phyloP scores from a whole-genome alignment of 208 protist genomes.

The Leishmania martiniquensis region DNA sequence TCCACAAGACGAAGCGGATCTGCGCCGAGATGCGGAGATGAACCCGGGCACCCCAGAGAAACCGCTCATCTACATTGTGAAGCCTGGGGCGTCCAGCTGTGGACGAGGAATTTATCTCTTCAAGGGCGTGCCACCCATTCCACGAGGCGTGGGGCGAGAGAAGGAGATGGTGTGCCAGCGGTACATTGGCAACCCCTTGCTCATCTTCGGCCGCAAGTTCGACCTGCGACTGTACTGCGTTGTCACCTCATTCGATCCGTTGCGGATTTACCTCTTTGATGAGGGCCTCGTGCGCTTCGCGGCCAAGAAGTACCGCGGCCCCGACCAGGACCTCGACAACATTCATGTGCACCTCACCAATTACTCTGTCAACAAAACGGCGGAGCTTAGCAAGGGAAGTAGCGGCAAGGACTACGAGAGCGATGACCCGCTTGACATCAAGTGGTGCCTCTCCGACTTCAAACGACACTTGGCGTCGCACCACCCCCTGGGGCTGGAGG shows the following conservation, averaged over 20 bases:
- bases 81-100: conserved; percentile 89
- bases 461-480: conserved; percentile 58
- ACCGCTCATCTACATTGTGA: conserved; percentile 89
- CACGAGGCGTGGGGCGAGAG: conserved; percentile 25
- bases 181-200: conserved; percentile 93
- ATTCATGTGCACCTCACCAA: conserved; percentile 97
- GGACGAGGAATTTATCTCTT: conserved; percentile 86
- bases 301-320: conserved; percentile 91
- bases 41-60: conserved; percentile 60
- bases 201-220: conserved; percentile 95
- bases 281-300: conserved; percentile 96
- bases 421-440: conserved; percentile 86
- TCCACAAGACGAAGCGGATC: conserved; percentile 64
- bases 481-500: conserved; percentile 44
- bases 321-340: conserved; percentile 79
- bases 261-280: conserved; percentile 93
- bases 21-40: conserved; percentile 67
- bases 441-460: conserved; percentile 90
- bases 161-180: conserved; percentile 90
- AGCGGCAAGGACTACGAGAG: conserved; percentile 66
- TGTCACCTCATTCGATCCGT: conserved; percentile 89
- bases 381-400: conserved; percentile 66
- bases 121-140: conserved; percentile 73
- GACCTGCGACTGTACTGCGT: conserved; percentile 95
- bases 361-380: conserved; percentile 97